Conservation (phyloP, 306 rosid genomes). For the Abrus pulchellus region DNA sequence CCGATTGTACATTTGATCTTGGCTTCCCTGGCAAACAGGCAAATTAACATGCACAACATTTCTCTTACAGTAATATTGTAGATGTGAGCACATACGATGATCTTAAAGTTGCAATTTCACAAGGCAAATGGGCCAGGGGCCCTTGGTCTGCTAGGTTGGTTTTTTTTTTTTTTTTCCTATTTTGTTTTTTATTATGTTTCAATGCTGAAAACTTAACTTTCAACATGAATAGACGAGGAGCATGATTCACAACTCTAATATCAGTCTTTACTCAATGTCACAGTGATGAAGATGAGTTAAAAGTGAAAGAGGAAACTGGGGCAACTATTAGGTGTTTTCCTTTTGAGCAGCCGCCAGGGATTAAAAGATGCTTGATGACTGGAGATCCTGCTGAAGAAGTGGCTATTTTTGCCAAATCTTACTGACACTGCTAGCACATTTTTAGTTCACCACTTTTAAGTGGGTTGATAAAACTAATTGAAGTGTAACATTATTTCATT, state of each 20-base stretch:
- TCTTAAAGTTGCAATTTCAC: slow-evolving; percentile 84
- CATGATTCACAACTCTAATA: slow-evolving; percentile 44
- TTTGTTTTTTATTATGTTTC: slow-evolving; percentile 14
- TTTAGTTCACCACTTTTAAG: too few species aligned
- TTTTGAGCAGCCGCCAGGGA: slow-evolving; percentile 82
- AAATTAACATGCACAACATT: slow-evolving; percentile 22
- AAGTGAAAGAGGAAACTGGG: slow-evolving; percentile 96
- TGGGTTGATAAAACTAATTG: too few species aligned
- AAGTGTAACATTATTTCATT: too few species aligned
- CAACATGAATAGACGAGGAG: slow-evolving; percentile 20
- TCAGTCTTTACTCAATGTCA: slow-evolving; percentile 43
- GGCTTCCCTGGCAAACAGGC: slow-evolving; percentile 27
- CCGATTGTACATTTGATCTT: slow-evolving; percentile 26
- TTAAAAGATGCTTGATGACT: slow-evolving; percentile 83
- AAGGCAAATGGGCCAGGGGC: slow-evolving; percentile 99
- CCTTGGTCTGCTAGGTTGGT: slow-evolving; percentile 98
- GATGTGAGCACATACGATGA: slow-evolving; percentile 90
- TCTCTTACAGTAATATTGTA: slow-evolving; percentile 78
- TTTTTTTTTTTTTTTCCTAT: not conserved
- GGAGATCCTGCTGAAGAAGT: slow-evolving; percentile 87
- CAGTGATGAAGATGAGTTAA: slow-evolving; percentile 84
- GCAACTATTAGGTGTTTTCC: slow-evolving; percentile 98
- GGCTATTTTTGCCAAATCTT: slow-evolving; percentile 94
- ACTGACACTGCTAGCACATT: slow-evolving; percentile 52
- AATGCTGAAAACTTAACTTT: slow-evolving; percentile 1